A percentile compares a stretch with the other conserved stretches of the same genome.
Conservation (phyloP, 257 asterid species). For the Solanum ahanhuiri region DNA sequence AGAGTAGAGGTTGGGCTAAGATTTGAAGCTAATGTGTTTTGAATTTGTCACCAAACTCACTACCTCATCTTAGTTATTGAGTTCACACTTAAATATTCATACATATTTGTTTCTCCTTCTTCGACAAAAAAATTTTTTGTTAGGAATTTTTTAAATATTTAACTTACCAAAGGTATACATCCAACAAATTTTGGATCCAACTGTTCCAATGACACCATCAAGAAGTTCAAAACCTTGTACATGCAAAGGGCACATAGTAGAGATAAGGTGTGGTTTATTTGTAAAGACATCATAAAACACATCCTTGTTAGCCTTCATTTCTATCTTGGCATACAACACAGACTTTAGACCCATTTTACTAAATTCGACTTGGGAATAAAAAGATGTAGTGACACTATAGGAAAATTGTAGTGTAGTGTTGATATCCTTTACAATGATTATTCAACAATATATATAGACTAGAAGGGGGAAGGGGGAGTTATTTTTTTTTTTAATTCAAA, state of each 20-base stretch:
- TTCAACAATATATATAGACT: background rate
- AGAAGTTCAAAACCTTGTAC: slow-evolving; percentile 5
- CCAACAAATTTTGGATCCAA: slow-evolving; percentile 6
- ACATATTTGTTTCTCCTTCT: background rate
- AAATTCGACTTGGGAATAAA: background rate
- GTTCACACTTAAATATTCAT: background rate
- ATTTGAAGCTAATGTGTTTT: background rate
- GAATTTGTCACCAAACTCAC: background rate
- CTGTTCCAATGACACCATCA: slow-evolving; percentile 4
- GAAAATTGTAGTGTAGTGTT: background rate
- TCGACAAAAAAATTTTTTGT: background rate
- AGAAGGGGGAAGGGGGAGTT: background rate
- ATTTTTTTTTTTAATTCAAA: background rate
- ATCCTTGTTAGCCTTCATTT: background rate
- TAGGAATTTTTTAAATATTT: background rate
- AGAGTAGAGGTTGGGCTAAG: background rate
- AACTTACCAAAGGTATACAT: slow-evolving; percentile 5
- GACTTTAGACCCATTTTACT: background rate
- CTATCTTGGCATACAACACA: background rate
- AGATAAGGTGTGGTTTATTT: slow-evolving; percentile 6
- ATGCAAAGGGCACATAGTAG: background rate
- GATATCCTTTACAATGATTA: background rate
- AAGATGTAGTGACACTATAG: background rate
- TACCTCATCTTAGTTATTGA: background rate
- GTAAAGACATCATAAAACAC: slow-evolving; percentile 2